Evolutionary conservation across 148 eudicot species (phyloP), one percentile per base, ranked within the genome.

Genomic region (Nyssa sinensis): DNA sequence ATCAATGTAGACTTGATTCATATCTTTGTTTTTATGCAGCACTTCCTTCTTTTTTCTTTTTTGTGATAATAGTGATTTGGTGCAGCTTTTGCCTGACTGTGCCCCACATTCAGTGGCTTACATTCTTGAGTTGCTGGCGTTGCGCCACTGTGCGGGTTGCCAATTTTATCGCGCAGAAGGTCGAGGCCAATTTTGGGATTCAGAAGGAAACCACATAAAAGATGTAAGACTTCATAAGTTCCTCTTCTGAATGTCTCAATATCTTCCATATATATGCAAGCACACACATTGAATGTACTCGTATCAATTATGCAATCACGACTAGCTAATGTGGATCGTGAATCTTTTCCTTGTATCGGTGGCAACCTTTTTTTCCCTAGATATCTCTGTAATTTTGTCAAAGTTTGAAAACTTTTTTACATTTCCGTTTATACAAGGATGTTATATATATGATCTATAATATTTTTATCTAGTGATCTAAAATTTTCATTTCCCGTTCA

Each of bases 121-220:
- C 77, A 94, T 94, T 69, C 84, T 94, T 37, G 91, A 94, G 77
- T 81, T 94, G 80, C 75, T 94, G 84, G 70, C 66, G 61, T 72
- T 85, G 70, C 97, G 96, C 51, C 97, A 90, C 37, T 94, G 97
- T 80, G 98, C 92, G 16, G 98, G 97, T 60, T 94, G 98, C 82
- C 93, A 85, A 55, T 80, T 94, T 86, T 85, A 86, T 76, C 97
- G 98, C 31, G 97, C 97, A 21, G 98, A 94, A 86, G 73, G 91
- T 12, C 88, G 98, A 3, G 97, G 96, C 37, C 68, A 75, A 30
- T 84, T 83, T 72, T 94, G 97, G 97, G 96, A 92, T 77, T 31
- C 83, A 7, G 77, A 81, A 32, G 98, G 98, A 68, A 86, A 94
- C 84, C 98, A 92, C 79, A 65, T 92, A 59, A 75, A 82, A 78